phyloP scores from a whole-genome alignment of 371 early-diverging fungal species.

The Mycotypha africana region DNA sequence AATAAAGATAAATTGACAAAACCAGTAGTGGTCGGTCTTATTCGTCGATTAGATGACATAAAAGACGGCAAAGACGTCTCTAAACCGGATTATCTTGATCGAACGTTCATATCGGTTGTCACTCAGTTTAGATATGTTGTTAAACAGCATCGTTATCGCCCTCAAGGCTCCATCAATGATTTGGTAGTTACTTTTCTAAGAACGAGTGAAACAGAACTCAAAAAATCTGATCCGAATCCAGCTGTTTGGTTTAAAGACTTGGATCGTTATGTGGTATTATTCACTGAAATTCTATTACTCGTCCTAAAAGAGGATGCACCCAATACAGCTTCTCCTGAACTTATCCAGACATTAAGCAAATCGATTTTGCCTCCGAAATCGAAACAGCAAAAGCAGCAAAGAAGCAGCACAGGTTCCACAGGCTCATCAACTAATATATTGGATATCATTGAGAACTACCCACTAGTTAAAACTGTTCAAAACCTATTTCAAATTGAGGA shows the following conservation, averaged over 20 bases:
- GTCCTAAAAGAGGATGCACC: constrained; percentile 35
- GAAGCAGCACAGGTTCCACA: constrained; percentile 4
- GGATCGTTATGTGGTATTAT: constrained; percentile 26
- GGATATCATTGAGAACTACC: constrained; percentile 33
- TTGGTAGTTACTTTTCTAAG: constrained; percentile 27
- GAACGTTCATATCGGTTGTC: constrained; percentile 18
- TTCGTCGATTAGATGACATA: constrained; percentile 30
- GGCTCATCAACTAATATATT: constrained; percentile 15
- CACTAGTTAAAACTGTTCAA: constrained; percentile 40
- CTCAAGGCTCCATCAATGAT: constrained; percentile 33
- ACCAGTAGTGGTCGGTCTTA: constrained; percentile 23
- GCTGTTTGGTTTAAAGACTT: constrained; percentile 30
- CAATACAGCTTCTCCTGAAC: constrained; percentile 21
- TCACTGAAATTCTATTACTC: constrained; percentile 24
- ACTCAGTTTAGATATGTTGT: constrained; percentile 21
- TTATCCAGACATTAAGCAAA: constrained; percentile 22
- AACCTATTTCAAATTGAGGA: constrained; percentile 36
- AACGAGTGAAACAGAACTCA: constrained; percentile 30
- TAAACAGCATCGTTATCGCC: constrained; percentile 26
- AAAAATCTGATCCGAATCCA: constrained; percentile 29
- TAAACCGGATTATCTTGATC: constrained; percentile 26
- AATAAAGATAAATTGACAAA: constrained; percentile 28
- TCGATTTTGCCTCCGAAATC: constrained; percentile 22
- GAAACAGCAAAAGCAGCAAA: constrained; percentile 15
- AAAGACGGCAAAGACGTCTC: constrained; percentile 26